phyloP scores from a whole-genome alignment of 331 rosid genomes.

The Erythrophleum ivorense region DNA sequence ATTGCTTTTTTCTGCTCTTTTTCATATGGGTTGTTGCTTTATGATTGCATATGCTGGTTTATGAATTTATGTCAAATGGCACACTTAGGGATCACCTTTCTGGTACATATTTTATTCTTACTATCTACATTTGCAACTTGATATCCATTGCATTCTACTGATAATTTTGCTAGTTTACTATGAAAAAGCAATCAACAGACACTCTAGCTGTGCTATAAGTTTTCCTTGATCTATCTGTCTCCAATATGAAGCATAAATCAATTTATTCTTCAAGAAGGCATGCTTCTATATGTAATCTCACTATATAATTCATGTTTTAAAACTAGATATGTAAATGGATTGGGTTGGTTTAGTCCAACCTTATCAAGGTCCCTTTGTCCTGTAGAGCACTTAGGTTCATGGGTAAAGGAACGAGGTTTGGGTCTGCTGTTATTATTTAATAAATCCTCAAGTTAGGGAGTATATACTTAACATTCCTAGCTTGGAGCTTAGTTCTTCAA shows the following conservation, averaged over 20 bases:
- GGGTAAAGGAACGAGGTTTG: neutral
- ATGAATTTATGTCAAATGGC: conserved; percentile 87
- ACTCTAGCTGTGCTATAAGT: neutral
- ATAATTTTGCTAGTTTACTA: neutral
- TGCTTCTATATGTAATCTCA: neutral
- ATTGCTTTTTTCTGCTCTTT: neutral
- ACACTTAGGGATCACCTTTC: conserved; percentile 82
- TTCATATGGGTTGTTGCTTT: conserved; percentile 32
- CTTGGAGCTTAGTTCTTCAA: too few species aligned
- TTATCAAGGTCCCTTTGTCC: neutral
- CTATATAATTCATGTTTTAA: conserved; percentile 19
- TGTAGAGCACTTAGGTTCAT: neutral
- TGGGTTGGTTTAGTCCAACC: neutral
- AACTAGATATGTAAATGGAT: neutral
- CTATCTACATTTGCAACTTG: conserved; percentile 23
- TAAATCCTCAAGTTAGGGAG: too few species aligned
- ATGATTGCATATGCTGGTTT: conserved; percentile 87
- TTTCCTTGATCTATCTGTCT: conserved; percentile 25
- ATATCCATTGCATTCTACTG: conserved; percentile 25
- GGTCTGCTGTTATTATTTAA: neutral
- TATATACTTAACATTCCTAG: too few species aligned
- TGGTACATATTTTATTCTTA: conserved; percentile 51
- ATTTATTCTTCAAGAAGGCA: neutral
- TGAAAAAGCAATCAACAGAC: conserved; percentile 1
- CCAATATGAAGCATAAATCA: conserved; percentile 17